A percentile compares a stretch with the other conserved stretches of the same genome.
These are phyloP conservation scores for Neurospora crassa DNA, from an alignment of 2,329 filamentous ascomycete species.

Conservation along the genomic window DNA sequence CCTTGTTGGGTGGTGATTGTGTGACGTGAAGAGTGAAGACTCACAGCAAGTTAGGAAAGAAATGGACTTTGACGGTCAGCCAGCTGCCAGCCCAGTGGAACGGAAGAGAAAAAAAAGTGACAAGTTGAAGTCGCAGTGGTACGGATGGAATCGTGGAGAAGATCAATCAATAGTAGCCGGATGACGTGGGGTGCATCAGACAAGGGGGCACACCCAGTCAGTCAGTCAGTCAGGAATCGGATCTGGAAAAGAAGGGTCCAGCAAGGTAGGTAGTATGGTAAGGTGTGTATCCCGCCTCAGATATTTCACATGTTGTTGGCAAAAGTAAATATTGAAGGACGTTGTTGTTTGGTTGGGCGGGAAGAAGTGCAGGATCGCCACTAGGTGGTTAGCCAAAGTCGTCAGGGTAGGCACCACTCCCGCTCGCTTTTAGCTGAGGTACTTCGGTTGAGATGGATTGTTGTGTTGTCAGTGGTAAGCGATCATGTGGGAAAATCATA, in stretches of 20 bases:
- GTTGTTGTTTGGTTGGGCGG: not conserved
- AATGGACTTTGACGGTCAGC: not conserved
- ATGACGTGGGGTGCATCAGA: not conserved
- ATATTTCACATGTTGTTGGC: not conserved
- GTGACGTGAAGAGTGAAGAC: not conserved
- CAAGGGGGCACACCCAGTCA: not conserved
- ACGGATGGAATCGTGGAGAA: not conserved
- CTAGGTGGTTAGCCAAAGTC: not conserved
- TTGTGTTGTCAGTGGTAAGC: too few species aligned
- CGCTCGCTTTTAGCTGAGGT: not conserved
- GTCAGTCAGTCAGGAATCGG: not conserved
- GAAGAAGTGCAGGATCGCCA: not conserved
- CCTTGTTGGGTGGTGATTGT: not conserved
- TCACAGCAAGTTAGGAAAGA: not conserved
- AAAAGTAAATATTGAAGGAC: not conserved
- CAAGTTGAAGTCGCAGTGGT: not conserved
- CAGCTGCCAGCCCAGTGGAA: not conserved
- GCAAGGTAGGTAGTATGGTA: not conserved
- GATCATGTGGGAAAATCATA: too few species aligned
- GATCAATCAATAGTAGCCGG: not conserved
- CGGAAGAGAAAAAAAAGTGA: not conserved
- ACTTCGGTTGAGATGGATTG: not conserved
- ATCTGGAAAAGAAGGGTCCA: not conserved
- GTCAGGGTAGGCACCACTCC: not conserved
- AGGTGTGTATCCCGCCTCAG: not conserved